Base-by-base conservation (phyloP, 257 asterid genomes). In the Petunia secreta region DNA sequence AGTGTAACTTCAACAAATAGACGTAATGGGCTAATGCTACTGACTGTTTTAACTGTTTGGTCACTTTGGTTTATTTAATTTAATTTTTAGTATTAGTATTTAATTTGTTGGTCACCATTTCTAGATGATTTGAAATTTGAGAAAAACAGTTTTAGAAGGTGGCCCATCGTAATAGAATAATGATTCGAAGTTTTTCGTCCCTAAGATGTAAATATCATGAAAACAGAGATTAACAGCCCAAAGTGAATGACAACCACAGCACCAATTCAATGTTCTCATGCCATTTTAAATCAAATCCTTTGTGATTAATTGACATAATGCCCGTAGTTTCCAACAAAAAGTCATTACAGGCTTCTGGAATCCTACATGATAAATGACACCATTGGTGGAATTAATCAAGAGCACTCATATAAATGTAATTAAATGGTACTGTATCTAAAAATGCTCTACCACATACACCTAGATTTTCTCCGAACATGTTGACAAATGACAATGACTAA, bases 101-200 rank as follows among this genome's bases (percentile, higher is more conserved):
- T 25, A 25, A 25, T 8, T 16, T 5, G 65, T 60, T 62, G 15
- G 14, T 62, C 67, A 36, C 4, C 67, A 63, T 36, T 36, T 71
- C 60, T 48, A 48, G 77, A 48, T 25, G 5, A 71, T 48, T 66
- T 71, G 77, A 71, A 71, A 48, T 25, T 34, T 48, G n/a, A 6
- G 34, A 71, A 5, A 25, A 25, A 10, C 13, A 5, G 39, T 46
- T 69, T 44, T 44, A 46, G 9, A 69, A 46, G 58, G 8, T 71
- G 37, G 60, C 60, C 9, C 77, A 48, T 48, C 25, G 60, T 71
- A 48, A 71, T 71, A 11, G 41, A 10, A 48, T 36, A 71, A 46
- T 69, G 16, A 69, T 46, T 69, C 77, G 25, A 69, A 43, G 11
- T 46, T 44, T 69, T 25, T 69, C 25, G 76, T 9, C 16, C 10